Conservation (phyloP, 176 grass and related monocot genomes). For the Cocos nucifera region DNA sequence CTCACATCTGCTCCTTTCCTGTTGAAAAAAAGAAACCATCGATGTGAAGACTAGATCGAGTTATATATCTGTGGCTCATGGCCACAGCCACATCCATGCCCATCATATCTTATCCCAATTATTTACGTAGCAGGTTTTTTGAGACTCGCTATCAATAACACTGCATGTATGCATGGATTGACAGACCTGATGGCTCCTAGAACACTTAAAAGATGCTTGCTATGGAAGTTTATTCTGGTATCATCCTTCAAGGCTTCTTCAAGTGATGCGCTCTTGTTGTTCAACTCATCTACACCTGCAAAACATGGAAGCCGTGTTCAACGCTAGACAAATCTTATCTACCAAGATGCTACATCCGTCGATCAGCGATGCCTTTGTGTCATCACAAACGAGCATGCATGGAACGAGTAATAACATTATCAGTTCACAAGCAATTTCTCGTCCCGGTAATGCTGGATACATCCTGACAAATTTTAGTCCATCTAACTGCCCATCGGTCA, state of each 20-base stretch:
- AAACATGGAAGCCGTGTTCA: background rate
- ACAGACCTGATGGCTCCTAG: conserved; percentile 42
- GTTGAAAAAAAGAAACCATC: background rate
- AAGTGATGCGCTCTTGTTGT: conserved; percentile 29
- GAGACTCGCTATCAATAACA: too few species aligned
- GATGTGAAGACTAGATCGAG: background rate
- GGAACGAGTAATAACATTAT: too few species aligned
- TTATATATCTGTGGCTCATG: background rate
- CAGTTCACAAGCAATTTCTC: too few species aligned
- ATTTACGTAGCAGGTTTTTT: too few species aligned
- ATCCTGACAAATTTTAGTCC: too few species aligned
- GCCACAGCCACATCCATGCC: too few species aligned
- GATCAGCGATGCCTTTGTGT: too few species aligned
- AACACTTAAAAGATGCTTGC: conserved; percentile 37
- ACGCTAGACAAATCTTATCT: background rate
- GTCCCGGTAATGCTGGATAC: too few species aligned
- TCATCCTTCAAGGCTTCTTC: conserved; percentile 49
- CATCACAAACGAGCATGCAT: too few species aligned
- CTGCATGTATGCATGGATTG: background rate
- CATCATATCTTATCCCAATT: too few species aligned
- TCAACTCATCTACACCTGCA: conserved; percentile 25
- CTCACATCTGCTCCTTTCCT: conserved; percentile 54
- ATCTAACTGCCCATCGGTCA: too few species aligned
- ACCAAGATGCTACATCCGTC: background rate
- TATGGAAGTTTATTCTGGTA: conserved; percentile 40